These are phyloP conservation scores for Glycine tomentella DNA, from an alignment of 306 rosid genomes.

Conservation along the genomic window DNA sequence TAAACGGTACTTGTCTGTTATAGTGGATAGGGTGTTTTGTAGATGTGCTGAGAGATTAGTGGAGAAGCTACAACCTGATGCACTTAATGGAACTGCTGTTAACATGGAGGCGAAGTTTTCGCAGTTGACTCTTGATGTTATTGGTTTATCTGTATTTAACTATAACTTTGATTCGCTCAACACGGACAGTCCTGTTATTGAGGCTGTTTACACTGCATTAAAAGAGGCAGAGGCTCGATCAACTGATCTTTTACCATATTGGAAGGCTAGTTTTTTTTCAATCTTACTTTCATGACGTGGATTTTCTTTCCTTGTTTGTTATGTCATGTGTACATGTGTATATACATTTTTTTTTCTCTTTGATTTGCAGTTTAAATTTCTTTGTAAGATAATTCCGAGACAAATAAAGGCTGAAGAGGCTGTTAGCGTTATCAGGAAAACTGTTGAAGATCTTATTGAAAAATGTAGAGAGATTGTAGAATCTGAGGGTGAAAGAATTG, in stretches of 20 bases:
- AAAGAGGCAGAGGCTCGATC: conserved; percentile 98
- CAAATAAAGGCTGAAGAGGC: conserved; percentile 92
- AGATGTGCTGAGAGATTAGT: conserved; percentile 90
- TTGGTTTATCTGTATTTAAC: conserved; percentile 93
- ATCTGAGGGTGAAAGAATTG: conserved; percentile 86
- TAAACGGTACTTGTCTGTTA: conserved; percentile 84
- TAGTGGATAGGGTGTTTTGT: conserved; percentile 89
- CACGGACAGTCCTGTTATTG: conserved; percentile 87
- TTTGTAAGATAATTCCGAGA: conserved; percentile 87
- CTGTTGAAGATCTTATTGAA: conserved; percentile 89
- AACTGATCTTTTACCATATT: conserved; percentile 90
- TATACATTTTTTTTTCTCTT: not conserved
- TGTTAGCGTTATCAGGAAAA: conserved; percentile 68
- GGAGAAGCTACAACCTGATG: conserved; percentile 79
- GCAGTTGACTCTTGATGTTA: conserved; percentile 92
- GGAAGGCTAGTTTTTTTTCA: conserved; percentile 71
- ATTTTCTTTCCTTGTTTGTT: conserved; percentile 4
- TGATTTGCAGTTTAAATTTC: conserved; percentile 66
- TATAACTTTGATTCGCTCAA: conserved; percentile 83
- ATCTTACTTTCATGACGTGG: conserved; percentile 10
- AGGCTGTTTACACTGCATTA: conserved; percentile 91
- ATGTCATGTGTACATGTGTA: not conserved
- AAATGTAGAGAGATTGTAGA: conserved; percentile 93
- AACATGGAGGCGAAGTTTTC: conserved; percentile 94
- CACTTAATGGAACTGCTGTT: conserved; percentile 71